These are phyloP conservation scores for Fagopyrum homotropicum DNA, from an alignment of 148 eudicot species.

Conservation along the genomic window DNA sequence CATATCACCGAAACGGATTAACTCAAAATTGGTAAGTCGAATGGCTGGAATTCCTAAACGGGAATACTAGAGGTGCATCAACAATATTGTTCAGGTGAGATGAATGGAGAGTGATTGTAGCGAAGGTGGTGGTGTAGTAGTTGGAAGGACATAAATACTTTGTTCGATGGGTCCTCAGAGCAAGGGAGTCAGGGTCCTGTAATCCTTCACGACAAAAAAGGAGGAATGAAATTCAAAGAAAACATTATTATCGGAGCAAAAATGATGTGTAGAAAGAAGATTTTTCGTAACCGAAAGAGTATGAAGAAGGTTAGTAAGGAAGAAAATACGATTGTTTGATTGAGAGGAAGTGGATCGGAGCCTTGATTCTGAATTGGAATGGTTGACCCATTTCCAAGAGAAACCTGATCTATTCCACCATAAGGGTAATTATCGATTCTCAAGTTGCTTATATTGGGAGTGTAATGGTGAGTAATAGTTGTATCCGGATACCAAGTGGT, in stretches of 20 bases:
- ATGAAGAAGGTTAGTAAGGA: not conserved
- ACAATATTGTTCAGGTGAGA: no score
- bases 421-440: no score
- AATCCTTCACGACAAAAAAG: not conserved
- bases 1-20: no score
- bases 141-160: not conserved
- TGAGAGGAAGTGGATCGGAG: not conserved
- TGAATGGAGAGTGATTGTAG: no score
- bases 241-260: no score
- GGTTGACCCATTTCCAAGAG: not conserved
- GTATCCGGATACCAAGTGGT: no score
- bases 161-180: not conserved
- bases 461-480: no score
- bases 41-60: no score
- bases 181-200: not conserved
- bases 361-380: not conserved
- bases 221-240: not conserved
- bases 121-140: not conserved
- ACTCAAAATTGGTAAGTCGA: no score
- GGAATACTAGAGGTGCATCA: no score
- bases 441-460: no score
- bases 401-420: not conserved
- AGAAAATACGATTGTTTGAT: not conserved
- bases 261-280: not conserved
- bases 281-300: not conserved